Percentiles rank a stretch among this genome's conserved stretches.
These are phyloP conservation scores for Lyophyllum decastes DNA, from an alignment of 768 basidiomycete genomes.

Conservation along the genomic window DNA sequence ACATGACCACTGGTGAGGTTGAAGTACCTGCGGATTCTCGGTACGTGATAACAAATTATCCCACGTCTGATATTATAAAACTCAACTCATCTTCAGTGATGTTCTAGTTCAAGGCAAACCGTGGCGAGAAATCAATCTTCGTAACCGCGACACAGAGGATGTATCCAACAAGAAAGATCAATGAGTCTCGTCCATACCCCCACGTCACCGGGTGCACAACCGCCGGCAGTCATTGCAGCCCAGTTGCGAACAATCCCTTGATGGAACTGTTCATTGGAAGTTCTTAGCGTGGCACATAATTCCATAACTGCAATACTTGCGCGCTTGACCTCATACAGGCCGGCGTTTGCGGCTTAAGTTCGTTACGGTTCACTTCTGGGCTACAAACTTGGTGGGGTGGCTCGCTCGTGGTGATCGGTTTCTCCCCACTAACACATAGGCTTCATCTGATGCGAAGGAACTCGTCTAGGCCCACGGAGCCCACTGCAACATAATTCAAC, in stretches of 20 bases:
- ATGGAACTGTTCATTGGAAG: background rate
- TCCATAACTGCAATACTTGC: background rate
- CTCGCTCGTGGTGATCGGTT: no score
- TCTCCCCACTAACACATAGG: no score
- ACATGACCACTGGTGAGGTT: conserved; percentile 49
- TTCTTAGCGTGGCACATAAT: background rate
- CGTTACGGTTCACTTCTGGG: no score
- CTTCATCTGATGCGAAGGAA: background rate
- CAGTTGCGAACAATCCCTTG: background rate
- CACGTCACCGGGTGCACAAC: background rate
- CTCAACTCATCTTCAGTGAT: conserved; percentile 21
- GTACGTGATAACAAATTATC: conserved; percentile 29
- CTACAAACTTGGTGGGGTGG: no score
- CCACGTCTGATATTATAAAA: background rate
- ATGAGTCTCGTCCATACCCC: background rate
- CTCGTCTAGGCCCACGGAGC: background rate
- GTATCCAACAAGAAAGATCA: background rate
- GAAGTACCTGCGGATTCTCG: conserved; percentile 44
- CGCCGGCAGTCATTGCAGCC: background rate
- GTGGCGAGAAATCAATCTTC: conserved; percentile 21
- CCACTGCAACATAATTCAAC: no score
- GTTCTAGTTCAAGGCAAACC: conserved; percentile 21
- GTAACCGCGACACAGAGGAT: background rate
- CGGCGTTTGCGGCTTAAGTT: no score
- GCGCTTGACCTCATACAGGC: background rate